Evolutionary conservation across 768 basidiomycete species (phyloP).

Genomic region (Amanita polypyramis): DNA sequence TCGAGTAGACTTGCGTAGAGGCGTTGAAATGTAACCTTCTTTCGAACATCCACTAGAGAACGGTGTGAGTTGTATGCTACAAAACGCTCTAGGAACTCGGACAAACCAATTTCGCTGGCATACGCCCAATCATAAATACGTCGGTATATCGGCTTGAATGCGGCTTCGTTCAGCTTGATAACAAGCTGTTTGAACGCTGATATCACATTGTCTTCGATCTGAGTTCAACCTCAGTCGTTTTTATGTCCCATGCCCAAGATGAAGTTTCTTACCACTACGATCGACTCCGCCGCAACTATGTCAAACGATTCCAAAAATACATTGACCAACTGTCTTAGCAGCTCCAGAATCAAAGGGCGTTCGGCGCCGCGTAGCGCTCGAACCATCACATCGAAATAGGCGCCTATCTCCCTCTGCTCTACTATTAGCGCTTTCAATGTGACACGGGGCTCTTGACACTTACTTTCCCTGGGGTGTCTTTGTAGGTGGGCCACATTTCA

Average conservation of each 20-base stretch:
- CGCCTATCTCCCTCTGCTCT: conserved; percentile 24
- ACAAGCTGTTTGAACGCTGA: conserved; percentile 81
- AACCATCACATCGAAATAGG: conserved; percentile 63
- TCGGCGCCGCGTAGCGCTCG: conserved; percentile 54
- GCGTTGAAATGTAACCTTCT: conserved; percentile 65
- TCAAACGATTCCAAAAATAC: conserved; percentile 76
- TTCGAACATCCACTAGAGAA: conserved; percentile 10
- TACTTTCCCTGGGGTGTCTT: conserved; percentile 27
- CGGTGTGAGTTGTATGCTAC: neutral
- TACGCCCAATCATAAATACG: conserved; percentile 95
- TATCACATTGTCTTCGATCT: conserved; percentile 49
- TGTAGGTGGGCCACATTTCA: conserved; percentile 39
- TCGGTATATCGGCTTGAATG: conserved; percentile 88
- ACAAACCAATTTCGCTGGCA: conserved; percentile 38
- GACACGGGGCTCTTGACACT: neutral
- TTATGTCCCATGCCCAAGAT: neutral
- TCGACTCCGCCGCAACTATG: conserved; percentile 23
- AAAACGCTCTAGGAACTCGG: neutral
- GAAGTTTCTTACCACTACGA: conserved; percentile 18
- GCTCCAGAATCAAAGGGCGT: conserved; percentile 51
- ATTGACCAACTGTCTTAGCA: conserved; percentile 60
- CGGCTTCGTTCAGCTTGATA: conserved; percentile 84
- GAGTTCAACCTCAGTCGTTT: neutral
- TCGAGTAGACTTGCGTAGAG: conserved; percentile 66
- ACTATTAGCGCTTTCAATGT: neutral